Evolutionary conservation across 306 rosid species (phyloP).

Genomic region (Trichosanthes truncata): DNA sequence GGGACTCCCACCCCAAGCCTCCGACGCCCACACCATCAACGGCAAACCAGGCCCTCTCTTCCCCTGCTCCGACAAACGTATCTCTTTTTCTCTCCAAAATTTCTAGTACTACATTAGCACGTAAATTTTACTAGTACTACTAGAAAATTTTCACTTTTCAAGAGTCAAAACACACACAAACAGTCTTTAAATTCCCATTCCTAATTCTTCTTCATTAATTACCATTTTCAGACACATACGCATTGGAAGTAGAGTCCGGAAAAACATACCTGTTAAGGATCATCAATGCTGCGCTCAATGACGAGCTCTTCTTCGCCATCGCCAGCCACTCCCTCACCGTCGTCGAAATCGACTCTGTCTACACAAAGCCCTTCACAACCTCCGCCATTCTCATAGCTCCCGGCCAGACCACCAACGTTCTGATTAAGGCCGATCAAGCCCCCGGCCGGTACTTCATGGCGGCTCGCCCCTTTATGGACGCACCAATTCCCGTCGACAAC

Average conservation of each 20-base stretch:
- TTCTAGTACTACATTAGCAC: neutral
- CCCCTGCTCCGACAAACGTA: conserved; percentile 28
- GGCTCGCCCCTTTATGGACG: conserved; percentile 23
- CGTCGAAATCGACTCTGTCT: conserved; percentile 22
- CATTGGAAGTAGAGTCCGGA: conserved; percentile 26
- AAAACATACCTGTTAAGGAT: conserved; percentile 21
- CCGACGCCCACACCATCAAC: conserved; percentile 27
- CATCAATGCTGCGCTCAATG: conserved; percentile 30
- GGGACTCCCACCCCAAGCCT: conserved; percentile 22
- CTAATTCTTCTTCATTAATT: neutral
- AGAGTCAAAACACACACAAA: too few species aligned
- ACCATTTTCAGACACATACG: conserved; percentile 13
- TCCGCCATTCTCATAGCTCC: conserved; percentile 24
- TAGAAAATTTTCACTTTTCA: too few species aligned
- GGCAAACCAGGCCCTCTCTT: conserved; percentile 32
- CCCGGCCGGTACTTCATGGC: conserved; percentile 29
- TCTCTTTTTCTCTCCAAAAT: neutral
- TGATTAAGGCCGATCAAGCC: conserved; percentile 14
- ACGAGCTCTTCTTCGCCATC: conserved; percentile 27
- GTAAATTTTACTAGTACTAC: too few species aligned
- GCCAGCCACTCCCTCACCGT: conserved; percentile 24
- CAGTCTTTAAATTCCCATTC: neutral
- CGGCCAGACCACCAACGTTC: conserved; percentile 23
- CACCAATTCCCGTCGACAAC: conserved; percentile 19
- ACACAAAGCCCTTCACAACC: conserved; percentile 24